A percentile compares a stretch with the other conserved stretches of the same genome.
These are phyloP conservation scores for Alternaria longipes DNA, from an alignment of 2,329 filamentous ascomycete species.

Conservation along the genomic window DNA sequence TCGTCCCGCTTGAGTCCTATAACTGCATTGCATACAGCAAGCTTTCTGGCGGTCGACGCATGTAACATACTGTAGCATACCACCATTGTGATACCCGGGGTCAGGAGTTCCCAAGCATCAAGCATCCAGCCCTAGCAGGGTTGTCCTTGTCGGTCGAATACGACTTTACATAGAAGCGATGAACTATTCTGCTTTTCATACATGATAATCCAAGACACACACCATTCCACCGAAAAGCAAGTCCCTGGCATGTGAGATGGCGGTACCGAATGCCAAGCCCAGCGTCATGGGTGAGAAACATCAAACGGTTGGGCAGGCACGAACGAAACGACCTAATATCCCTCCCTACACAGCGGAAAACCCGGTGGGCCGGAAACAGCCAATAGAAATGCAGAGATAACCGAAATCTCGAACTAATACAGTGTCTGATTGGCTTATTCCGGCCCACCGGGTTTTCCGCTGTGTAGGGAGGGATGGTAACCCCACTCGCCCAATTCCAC, in stretches of 20 bases:
- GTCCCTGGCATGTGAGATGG: slow-evolving; percentile 5
- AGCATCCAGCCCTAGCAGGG: slow-evolving; percentile 8
- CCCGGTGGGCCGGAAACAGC: too few relatives aligned
- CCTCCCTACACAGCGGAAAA: too few relatives aligned
- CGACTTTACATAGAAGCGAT: background rate
- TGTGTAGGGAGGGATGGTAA: too few relatives aligned
- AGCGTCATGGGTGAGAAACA: slow-evolving; percentile 28
- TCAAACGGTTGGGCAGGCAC: slow-evolving; percentile 23
- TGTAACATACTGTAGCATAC: slow-evolving; percentile 34
- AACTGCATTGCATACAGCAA: slow-evolving; percentile 22
- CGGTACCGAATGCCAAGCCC: slow-evolving; percentile 14
- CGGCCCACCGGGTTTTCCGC: too few relatives aligned
- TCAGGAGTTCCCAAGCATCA: slow-evolving; percentile 21
- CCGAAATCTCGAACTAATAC: too few relatives aligned
- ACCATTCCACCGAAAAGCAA: background rate
- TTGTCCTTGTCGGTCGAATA: slow-evolving; percentile 3
- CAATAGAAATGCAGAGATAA: too few relatives aligned
- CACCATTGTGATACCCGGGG: slow-evolving; percentile 33
- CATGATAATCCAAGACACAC: background rate
- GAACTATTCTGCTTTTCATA: background rate
- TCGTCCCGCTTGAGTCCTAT: slow-evolving; percentile 38
- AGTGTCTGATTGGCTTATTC: too few relatives aligned
- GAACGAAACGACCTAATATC: slow-evolving; percentile 24
- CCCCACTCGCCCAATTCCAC: slow-evolving; percentile 16
- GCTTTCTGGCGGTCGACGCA: slow-evolving; percentile 12